Evolutionary conservation across 2,329 filamentous ascomycete species (phyloP).

Genomic region (Xylaria sp.): DNA sequence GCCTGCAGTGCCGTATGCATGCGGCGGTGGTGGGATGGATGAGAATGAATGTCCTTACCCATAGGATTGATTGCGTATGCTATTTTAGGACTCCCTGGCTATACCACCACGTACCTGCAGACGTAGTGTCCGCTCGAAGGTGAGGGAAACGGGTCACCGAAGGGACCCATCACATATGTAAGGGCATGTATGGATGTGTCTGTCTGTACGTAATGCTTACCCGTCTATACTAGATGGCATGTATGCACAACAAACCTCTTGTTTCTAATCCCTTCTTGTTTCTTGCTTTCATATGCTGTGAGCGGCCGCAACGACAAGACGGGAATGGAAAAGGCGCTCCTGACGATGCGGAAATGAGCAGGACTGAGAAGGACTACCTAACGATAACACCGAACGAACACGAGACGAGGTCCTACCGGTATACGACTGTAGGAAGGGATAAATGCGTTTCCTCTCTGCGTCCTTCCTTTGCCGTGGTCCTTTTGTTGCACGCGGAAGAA

Average conservation of each 20-base stretch:
- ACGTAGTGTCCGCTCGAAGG: conserved; percentile 9
- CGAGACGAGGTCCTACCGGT: conserved; percentile 13
- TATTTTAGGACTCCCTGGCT: not conserved
- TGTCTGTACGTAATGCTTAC: not conserved
- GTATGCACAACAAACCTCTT: not conserved
- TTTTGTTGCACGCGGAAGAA: conserved; percentile 5
- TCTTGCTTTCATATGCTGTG: not conserved
- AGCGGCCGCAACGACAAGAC: not conserved
- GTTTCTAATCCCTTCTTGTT: not conserved
- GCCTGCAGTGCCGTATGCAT: conserved; percentile 27
- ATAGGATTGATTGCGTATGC: conserved; percentile 18
- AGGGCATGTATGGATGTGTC: not conserved
- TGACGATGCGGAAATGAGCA: conserved; percentile 14
- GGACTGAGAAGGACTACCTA: conserved; percentile 14
- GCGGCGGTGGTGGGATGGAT: not conserved
- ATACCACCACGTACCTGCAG: not conserved
- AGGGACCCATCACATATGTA: not conserved
- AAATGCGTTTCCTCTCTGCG: not conserved
- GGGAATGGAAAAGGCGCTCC: not conserved
- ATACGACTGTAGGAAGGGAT: not conserved
- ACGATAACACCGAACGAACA: not conserved
- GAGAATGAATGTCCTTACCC: conserved; percentile 22
- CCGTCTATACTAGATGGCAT: not conserved
- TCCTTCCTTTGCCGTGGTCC: not conserved
- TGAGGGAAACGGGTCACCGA: conserved; percentile 28